Evolutionary conservation across 768 basidiomycete species (phyloP).

Genomic region (Lactarius quietus): DNA sequence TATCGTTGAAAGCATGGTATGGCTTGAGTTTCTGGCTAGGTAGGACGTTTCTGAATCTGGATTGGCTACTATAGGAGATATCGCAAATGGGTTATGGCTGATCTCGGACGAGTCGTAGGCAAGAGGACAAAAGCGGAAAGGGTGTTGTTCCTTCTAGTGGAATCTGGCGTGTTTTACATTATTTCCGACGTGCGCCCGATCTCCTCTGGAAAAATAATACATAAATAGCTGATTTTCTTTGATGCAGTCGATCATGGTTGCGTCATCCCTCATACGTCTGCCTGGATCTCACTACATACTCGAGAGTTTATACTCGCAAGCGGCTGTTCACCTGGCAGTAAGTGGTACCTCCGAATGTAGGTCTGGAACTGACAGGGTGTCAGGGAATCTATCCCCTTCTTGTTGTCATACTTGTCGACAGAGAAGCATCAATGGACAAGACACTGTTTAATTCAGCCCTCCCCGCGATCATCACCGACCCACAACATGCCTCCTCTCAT

Average conservation of each 20-base stretch:
- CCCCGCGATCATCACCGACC: not conserved
- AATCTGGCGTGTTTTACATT: not conserved
- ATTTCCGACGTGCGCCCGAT: not conserved
- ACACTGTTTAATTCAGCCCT: not conserved
- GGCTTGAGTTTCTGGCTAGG: not conserved
- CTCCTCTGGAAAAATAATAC: not conserved
- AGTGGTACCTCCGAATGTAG: not conserved
- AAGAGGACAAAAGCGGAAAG: not conserved
- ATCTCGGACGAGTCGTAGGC: not conserved
- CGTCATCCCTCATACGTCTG: not conserved
- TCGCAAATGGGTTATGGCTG: not conserved
- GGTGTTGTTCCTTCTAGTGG: not conserved
- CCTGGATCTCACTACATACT: not conserved
- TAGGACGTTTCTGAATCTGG: not conserved
- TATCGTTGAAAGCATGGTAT: slow-evolving; percentile 1
- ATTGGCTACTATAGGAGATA: not conserved
- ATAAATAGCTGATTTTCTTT: not conserved
- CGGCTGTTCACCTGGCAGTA: not conserved
- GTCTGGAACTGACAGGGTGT: not conserved
- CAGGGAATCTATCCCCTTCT: not conserved
- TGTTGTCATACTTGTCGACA: not conserved
- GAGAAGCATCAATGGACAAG: slow-evolving; percentile 1
- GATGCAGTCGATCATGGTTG: not conserved
- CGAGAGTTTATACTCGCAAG: not conserved
- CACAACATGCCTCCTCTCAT: not conserved